phyloP scores from a whole-genome alignment of 2,329 filamentous ascomycete genomes.

The Tolypocladium endophyticum region DNA sequence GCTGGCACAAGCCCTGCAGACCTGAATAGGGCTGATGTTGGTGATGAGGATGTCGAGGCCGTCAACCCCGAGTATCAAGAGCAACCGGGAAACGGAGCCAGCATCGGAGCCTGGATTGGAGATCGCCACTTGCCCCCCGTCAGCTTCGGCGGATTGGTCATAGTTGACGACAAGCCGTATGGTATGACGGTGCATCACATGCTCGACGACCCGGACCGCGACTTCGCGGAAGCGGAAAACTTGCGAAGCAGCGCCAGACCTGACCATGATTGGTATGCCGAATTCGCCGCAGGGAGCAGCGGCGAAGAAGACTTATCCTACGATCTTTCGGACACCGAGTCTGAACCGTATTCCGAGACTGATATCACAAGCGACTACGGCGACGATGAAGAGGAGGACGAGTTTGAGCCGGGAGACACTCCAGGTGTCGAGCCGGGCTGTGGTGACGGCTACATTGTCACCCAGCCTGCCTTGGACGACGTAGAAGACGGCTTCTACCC shows the following conservation, averaged over 20 bases:
- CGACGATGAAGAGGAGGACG: slow-evolving; percentile 43
- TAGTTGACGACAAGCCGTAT: slow-evolving; percentile 75
- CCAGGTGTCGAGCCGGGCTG: slow-evolving; percentile 66
- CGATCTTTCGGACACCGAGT: slow-evolving; percentile 53
- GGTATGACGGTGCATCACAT: slow-evolving; percentile 98
- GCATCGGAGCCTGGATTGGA: slow-evolving; percentile 82
- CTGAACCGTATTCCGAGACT: slow-evolving; percentile 38
- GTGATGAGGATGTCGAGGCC: slow-evolving; percentile 28
- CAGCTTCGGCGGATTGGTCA: slow-evolving; percentile 77
- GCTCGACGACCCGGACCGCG: slow-evolving; percentile 60
- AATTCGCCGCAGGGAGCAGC: slow-evolving; percentile 29
- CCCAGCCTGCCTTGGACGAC: slow-evolving; percentile 84
- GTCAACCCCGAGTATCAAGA: slow-evolving; percentile 70
- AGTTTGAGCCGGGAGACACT: slow-evolving; percentile 61
- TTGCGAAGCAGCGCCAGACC: slow-evolving; percentile 28
- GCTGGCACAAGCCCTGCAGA: slow-evolving; percentile 7
- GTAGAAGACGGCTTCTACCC: slow-evolving; percentile 77
- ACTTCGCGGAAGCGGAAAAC: slow-evolving; percentile 19
- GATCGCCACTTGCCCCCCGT: slow-evolving; percentile 82
- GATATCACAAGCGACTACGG: slow-evolving; percentile 42
- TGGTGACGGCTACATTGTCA: slow-evolving; percentile 70
- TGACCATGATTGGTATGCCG: slow-evolving; percentile 31
- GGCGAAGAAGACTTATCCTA: slow-evolving; percentile 45
- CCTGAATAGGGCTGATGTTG: slow-evolving; percentile 9
- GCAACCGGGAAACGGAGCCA: slow-evolving; percentile 73